A percentile compares a stretch with the other conserved stretches of the same genome.
phyloP scores from a whole-genome alignment of 306 rosid genomes.

The Sophora flavescens region DNA sequence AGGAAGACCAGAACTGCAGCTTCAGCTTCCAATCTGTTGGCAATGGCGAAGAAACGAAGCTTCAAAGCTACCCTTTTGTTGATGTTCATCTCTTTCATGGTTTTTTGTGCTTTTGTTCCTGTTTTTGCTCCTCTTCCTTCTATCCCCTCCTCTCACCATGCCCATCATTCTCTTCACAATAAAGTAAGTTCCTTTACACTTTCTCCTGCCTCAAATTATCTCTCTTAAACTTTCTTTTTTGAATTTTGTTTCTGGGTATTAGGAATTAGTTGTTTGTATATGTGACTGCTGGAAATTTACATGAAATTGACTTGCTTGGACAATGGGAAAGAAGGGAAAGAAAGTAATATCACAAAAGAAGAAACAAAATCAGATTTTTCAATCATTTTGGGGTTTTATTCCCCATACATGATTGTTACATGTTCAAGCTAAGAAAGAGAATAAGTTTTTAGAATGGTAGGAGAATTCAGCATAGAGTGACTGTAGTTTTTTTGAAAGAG shows the following conservation, averaged over 20 bases:
- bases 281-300: background rate
- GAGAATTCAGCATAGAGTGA: background rate
- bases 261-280: conserved; percentile 7
- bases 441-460: background rate
- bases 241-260: conserved; percentile 18
- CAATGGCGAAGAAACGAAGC: conserved; percentile 66
- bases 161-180: conserved; percentile 38
- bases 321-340: background rate
- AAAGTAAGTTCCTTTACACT: conserved; percentile 53
- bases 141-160: conserved; percentile 44
- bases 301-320: conserved; percentile 8
- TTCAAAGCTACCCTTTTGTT: conserved; percentile 54
- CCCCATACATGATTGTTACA: background rate
- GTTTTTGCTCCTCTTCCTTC: conserved; percentile 73
- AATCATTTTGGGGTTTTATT: background rate
- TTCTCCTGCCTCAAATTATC: background rate
- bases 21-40: conserved; percentile 51
- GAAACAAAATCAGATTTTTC: background rate
- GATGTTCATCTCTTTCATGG: conserved; percentile 53
- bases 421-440: background rate
- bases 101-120: conserved; percentile 57
- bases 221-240: background rate
- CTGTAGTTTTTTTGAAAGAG: conserved; percentile 4
- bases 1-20: conserved; percentile 23
- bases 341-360: background rate